These are phyloP conservation scores for Fagopyrum esculentum DNA, from an alignment of 148 eudicot genomes.

Conservation along the genomic window DNA sequence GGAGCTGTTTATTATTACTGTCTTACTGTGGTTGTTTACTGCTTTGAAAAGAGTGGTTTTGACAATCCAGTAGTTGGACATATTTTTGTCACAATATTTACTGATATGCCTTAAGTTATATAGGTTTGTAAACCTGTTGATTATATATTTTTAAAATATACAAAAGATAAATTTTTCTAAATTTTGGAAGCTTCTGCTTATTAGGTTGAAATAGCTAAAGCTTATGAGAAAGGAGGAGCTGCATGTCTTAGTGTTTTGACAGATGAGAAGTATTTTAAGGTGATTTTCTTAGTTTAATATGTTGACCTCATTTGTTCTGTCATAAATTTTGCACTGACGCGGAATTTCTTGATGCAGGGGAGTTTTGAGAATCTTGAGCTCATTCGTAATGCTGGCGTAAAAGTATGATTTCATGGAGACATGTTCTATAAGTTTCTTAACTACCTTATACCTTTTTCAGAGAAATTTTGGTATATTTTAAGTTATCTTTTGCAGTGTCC, in stretches of 20 bases:
- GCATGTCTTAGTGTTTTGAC: slow-evolving; percentile 97
- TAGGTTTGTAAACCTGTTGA: not conserved
- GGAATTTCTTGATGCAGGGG: slow-evolving; percentile 42
- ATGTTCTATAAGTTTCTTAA: not conserved
- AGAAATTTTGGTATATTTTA: not conserved
- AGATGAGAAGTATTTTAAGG: slow-evolving; percentile 86
- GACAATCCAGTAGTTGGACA: not conserved
- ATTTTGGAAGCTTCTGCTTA: not conserved
- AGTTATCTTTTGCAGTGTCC: slow-evolving; percentile 64
- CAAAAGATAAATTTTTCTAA: not conserved
- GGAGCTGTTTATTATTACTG: not conserved
- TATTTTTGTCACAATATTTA: not conserved
- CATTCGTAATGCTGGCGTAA: slow-evolving; percentile 78
- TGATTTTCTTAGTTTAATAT: slow-evolving; percentile 14
- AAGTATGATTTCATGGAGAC: slow-evolving; percentile 32
- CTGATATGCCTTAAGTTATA: not conserved
- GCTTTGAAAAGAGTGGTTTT: not conserved
- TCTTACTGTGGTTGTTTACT: not conserved
- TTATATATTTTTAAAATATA: too few relatives aligned
- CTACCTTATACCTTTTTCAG: not conserved
- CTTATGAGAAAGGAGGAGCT: slow-evolving; percentile 98
- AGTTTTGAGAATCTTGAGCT: slow-evolving; percentile 86
- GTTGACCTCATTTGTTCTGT: not conserved
- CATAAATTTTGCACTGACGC: not conserved
- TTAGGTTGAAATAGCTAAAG: slow-evolving; percentile 85